Evolutionary conservation across 2,329 filamentous ascomycete species (phyloP).

Genomic region (Fusarium beomiforme): DNA sequence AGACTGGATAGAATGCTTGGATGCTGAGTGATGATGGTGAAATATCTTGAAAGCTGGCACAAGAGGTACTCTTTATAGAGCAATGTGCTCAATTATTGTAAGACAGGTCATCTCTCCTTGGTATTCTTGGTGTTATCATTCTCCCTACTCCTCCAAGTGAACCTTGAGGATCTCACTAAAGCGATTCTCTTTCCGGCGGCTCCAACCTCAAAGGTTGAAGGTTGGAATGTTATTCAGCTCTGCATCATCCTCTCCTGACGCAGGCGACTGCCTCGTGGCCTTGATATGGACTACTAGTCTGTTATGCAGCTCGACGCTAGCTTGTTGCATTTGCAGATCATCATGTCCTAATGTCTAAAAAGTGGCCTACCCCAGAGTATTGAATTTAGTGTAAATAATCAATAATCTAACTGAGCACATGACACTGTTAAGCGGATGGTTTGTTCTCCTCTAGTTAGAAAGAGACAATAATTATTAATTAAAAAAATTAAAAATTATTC

Average conservation of each 20-base stretch:
- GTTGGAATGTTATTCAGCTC: neutral
- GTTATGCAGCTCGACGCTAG: accelerated
- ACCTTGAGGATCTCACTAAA: neutral
- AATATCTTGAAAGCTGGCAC: neutral
- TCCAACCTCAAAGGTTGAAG: neutral
- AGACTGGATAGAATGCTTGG: neutral
- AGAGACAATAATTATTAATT: no score
- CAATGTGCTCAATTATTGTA: accelerated
- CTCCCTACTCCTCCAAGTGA: neutral
- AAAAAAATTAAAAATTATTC: no score
- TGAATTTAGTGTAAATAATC: neutral
- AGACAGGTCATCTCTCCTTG: neutral
- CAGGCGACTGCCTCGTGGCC: neutral
- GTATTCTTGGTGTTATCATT: neutral
- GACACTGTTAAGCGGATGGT: no score
- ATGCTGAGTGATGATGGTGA: neutral
- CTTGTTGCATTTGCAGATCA: neutral
- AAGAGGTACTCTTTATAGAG: neutral
- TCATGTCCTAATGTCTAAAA: neutral
- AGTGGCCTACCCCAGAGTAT: neutral
- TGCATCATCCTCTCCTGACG: neutral
- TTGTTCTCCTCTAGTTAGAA: no score
- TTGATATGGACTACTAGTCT: neutral
- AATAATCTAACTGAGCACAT: neutral
- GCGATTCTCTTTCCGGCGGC: neutral